These are phyloP conservation scores for Atkinsonella texensis DNA, from an alignment of 2,329 filamentous ascomycete species.

Conservation along the genomic window DNA sequence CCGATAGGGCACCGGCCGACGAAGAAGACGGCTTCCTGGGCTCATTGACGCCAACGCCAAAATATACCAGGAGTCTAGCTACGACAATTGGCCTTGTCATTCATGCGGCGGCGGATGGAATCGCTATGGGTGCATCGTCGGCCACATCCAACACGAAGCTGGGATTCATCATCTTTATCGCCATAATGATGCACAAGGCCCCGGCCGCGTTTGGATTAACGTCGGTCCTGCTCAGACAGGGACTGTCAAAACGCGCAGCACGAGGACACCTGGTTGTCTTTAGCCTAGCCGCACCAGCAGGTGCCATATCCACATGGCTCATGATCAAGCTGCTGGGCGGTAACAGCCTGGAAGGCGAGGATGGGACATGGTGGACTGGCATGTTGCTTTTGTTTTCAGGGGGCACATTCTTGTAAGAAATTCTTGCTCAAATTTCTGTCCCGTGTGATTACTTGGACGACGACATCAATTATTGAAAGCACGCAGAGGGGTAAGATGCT, in stretches of 20 bases:
- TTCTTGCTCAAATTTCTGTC: background rate
- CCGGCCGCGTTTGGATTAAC: slow-evolving; percentile 92
- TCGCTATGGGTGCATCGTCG: slow-evolving; percentile 85
- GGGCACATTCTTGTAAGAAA: slow-evolving; percentile 79
- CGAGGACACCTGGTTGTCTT: slow-evolving; percentile 81
- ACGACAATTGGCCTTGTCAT: slow-evolving; percentile 93
- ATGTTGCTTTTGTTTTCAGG: slow-evolving; percentile 90
- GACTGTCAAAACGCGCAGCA: slow-evolving; percentile 74
- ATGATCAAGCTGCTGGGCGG: slow-evolving; percentile 64
- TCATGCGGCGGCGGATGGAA: slow-evolving; percentile 87
- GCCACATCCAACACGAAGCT: slow-evolving; percentile 61
- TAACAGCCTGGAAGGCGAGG: slow-evolving; percentile 42
- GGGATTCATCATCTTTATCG: slow-evolving; percentile 85
- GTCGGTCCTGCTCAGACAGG: slow-evolving; percentile 80
- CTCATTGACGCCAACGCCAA: slow-evolving; percentile 43
- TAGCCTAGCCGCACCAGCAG: slow-evolving; percentile 77
- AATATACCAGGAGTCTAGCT: slow-evolving; percentile 53
- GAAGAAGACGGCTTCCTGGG: slow-evolving; percentile 48
- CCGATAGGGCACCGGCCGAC: slow-evolving; percentile 34
- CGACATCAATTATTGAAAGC: background rate
- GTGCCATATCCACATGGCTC: slow-evolving; percentile 73
- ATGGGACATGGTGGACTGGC: slow-evolving; percentile 77
- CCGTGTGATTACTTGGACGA: too few species aligned
- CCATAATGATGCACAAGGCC: slow-evolving; percentile 96
- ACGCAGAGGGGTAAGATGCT: background rate